Percentiles rank a stretch among this genome's conserved stretches.
Evolutionary conservation across 2,329 filamentous ascomycete genomes (phyloP).

Genomic region (Bipolaris oryzae): DNA sequence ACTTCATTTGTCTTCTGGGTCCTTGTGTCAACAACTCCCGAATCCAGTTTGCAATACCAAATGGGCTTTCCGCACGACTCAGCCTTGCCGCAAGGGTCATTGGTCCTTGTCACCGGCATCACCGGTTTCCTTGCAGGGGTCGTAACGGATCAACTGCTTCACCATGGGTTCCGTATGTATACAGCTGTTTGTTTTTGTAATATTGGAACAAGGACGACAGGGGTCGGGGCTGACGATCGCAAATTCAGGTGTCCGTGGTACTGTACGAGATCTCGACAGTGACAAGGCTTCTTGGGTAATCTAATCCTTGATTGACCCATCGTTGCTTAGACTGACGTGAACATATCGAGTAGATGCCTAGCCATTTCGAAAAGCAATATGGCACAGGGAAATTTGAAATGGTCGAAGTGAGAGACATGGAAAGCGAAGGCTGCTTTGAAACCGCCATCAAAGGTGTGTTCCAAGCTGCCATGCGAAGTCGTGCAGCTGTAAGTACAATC

Average conservation of each 20-base stretch:
- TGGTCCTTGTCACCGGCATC: slow-evolving; percentile 55
- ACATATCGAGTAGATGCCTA: neutral
- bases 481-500: slow-evolving; percentile 17
- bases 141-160: slow-evolving; percentile 51
- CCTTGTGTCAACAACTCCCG: neutral
- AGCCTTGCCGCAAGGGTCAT: slow-evolving; percentile 27
- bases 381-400: slow-evolving; percentile 13
- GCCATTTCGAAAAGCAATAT: neutral
- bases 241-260: neutral
- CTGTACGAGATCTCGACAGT: slow-evolving; percentile 44
- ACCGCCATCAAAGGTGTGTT: slow-evolving; percentile 46
- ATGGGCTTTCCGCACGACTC: neutral
- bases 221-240: slow-evolving; percentile 34
- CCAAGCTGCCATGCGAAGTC: slow-evolving; percentile 46
- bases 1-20: neutral
- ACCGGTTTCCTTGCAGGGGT: slow-evolving; percentile 55
- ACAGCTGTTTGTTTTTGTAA: neutral
- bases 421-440: slow-evolving; percentile 47
- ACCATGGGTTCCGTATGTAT: slow-evolving; percentile 46
- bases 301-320: neutral
- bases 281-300: slow-evolving; percentile 1
- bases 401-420: slow-evolving; percentile 31
- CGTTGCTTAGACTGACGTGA: neutral
- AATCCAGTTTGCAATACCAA: neutral
- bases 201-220: neutral